Base-by-base conservation (phyloP, 176 grass and related monocot genomes). In the Poa pratensis region DNA sequence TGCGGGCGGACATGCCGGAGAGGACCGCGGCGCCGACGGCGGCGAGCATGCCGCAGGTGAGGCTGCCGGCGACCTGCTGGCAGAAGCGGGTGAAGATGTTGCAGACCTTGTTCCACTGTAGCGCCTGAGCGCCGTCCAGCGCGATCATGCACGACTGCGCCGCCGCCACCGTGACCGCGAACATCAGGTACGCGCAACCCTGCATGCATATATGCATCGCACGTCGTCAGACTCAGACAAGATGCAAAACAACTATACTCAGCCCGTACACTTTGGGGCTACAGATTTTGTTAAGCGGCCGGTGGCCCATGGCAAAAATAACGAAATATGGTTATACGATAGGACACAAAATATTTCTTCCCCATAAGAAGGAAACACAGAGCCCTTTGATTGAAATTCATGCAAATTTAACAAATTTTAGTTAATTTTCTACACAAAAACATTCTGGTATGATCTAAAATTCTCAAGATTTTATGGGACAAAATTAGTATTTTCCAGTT, bases 11-110 rank as follows among this genome's bases (percentile, higher is more conserved):
- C 83, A 96, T 37, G 17, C 53, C 85, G 26, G 94, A 87, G 51
- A 90, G 74, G 10, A 90, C 48, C 6, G 76, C 88, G 82, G 88
- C 86, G 70, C 90, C 78, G 20, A 55, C 16, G 27, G 91, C 71
- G 46, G 94, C 84, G 46, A 86, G 74, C n/a, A 80, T 15, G 37
- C 76, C 79, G 78, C 90, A 95, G 15, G 74, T 1, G 58, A 99
- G 84, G 90, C 94, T 90, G 4, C 88, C 94, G 50, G 73, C 97
- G 58, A 99, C 17, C 75, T 96, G 91, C 37, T 90, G 65, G 84
- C 97, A 99, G 90, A 92, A 99, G n/a, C 92, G 85, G 15, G 92
- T 89, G 86, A 94, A 99, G 73, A 99, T 92, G 90, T 99, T 94
- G 86, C 97, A 99, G 57, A 99, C 81, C 90, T 90, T 99, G 68